phyloP scores from a whole-genome alignment of 164 flowering plant genomes.

The Stephania yunnanensis region DNA sequence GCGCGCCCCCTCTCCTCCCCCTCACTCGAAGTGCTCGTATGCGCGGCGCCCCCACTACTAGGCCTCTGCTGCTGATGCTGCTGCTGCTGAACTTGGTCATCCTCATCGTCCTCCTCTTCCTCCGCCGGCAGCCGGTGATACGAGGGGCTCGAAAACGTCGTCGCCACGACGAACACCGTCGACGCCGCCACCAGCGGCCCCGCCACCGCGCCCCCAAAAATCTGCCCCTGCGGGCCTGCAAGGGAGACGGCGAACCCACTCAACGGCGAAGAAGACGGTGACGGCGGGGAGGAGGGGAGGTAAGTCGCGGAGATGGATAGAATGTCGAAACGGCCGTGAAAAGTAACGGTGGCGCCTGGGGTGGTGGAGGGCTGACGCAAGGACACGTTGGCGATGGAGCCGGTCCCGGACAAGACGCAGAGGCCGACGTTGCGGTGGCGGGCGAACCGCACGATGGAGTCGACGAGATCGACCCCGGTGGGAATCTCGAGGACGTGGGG shows the following conservation, averaged over 20 bases:
- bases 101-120: conserved; percentile 16
- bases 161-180: conserved; percentile 48
- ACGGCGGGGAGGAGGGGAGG: conserved; percentile 26
- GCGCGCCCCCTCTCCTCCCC: conserved; percentile 22
- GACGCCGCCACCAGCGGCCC: conserved; percentile 48
- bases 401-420: conserved; percentile 54
- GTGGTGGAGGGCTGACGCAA: conserved; percentile 58
- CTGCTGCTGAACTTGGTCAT: not conserved
- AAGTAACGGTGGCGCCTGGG: conserved; percentile 52
- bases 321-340: conserved; percentile 70
- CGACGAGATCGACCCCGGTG: conserved; percentile 48
- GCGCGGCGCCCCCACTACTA: not conserved
- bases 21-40: not conserved
- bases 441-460: conserved; percentile 37
- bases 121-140: conserved; percentile 45
- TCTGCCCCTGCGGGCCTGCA: conserved; percentile 69
- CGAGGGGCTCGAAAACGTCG: conserved; percentile 42
- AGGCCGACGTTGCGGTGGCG: conserved; percentile 45
- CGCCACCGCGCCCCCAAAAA: conserved; percentile 61
- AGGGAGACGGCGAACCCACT: conserved; percentile 45
- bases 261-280: conserved; percentile 1
- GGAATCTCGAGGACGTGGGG: conserved; percentile 64
- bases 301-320: conserved; percentile 62
- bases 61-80: not conserved
- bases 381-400: conserved; percentile 61